A percentile compares a stretch with the other conserved stretches of the same genome.
These are phyloP conservation scores for Rubroboletus pulcherrimus DNA, from an alignment of 768 basidiomycete species.

Conservation along the genomic window DNA sequence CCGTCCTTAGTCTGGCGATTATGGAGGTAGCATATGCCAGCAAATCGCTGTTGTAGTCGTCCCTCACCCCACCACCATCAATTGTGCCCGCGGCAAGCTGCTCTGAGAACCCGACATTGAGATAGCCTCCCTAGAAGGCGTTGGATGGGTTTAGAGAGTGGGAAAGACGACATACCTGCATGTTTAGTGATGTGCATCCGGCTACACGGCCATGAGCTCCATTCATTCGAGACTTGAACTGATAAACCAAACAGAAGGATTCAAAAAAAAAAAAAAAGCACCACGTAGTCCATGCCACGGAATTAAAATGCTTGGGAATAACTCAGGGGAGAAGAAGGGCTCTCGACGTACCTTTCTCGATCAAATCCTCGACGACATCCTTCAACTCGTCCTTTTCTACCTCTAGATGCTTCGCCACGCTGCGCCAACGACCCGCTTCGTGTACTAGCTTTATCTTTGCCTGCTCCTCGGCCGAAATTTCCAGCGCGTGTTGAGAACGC, in stretches of 20 bases:
- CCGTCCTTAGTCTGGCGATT: constrained; percentile 39
- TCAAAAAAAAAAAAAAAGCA: too few species aligned
- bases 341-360: constrained; percentile 53
- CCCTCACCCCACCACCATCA: neutral
- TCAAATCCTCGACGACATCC: constrained; percentile 48
- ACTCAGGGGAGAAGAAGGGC: neutral
- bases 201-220: constrained; percentile 44
- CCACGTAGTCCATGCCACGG: neutral
- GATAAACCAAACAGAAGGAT: neutral
- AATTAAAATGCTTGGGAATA: neutral
- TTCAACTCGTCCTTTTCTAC: constrained; percentile 51
- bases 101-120: constrained; percentile 24
- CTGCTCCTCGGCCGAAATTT: constrained; percentile 34
- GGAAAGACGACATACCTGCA: constrained; percentile 38
- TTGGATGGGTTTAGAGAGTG: constrained; percentile 6
- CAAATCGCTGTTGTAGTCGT: constrained; percentile 24
- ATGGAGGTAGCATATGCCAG: constrained; percentile 43
- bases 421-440: constrained; percentile 36
- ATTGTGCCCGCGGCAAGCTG: constrained; percentile 1
- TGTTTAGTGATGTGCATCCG: constrained; percentile 39
- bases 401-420: constrained; percentile 35
- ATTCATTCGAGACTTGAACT: constrained; percentile 47
- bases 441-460: constrained; percentile 35
- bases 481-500: constrained; percentile 37
- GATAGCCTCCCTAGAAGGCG: constrained; percentile 15